Base-by-base conservation (phyloP, 768 basidiomycete species). In the Trametopsis cervina region DNA sequence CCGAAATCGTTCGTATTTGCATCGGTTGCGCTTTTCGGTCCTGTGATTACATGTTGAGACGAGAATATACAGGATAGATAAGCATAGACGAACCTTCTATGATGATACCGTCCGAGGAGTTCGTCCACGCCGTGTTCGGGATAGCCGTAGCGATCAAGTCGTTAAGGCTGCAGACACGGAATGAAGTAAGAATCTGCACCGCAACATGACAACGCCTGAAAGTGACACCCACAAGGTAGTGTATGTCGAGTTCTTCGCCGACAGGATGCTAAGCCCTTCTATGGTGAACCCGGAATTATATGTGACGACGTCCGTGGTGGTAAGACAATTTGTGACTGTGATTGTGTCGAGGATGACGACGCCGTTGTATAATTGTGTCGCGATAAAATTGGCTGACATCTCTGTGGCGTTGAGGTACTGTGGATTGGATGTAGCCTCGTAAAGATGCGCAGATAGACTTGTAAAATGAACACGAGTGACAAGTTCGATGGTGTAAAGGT, bases 361-460 rank as follows among this genome's bases (percentile, higher is more conserved):
- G 11, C 22, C 12, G 36, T 13, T 42, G 40, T 22, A 42, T 4
- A 48, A 18, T n/a, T 42, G 39, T 4, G 13, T 10, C 40, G 27
- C 17, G n/a, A 48, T 17, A 23, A 48, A 48, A 12, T 40, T 9
- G 4, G 47, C 47, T 11, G 47, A 7, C 15, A 48, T 9, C 21
- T 42, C 40, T 7, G 47, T 40, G 4, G 42, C 29, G 21, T 22
- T 5, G 4, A 12, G 4, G 23, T 48, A 48, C 17, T 22, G 23
- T 23, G 18, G 18, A 33, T 48, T 23, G 6, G n/a, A 15, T 6
- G 40, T 42, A 4, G 40, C 41, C 18, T 48, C 25, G 29, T 42
- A 48, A 4, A 48, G 47, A 42, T 42, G 21, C 4, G 40, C 25
- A n/a, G 47, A 48, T 21, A 48, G 21, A 5, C 47, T 48, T 4